Percentiles rank a stretch among this genome's conserved stretches.
Conservation (phyloP, 331 rosid species). For the Ulmus americana region DNA sequence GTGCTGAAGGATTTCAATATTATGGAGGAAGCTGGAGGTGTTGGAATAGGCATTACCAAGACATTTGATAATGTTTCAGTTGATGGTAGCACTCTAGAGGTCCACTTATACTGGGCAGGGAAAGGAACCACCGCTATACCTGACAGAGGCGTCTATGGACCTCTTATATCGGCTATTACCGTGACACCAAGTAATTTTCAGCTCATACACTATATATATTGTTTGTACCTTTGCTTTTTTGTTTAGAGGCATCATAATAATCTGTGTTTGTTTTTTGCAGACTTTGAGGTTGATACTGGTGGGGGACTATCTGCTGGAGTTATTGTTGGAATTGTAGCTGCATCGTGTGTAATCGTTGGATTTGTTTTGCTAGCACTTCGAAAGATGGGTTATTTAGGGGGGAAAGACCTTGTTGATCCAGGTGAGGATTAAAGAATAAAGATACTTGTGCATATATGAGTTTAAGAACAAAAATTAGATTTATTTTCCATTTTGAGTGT, state of each 20-base stretch:
- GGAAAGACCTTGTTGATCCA: constrained; percentile 40
- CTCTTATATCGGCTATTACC: constrained; percentile 70
- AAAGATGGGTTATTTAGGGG: constrained; percentile 44
- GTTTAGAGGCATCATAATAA: background rate
- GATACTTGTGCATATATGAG: background rate
- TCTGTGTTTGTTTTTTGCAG: constrained; percentile 30
- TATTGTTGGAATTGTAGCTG: constrained; percentile 62
- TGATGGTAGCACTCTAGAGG: constrained; percentile 49
- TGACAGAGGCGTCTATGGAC: constrained; percentile 58
- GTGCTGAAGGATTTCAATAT: constrained; percentile 55
- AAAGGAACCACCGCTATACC: constrained; percentile 74
- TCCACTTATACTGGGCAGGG: constrained; percentile 72
- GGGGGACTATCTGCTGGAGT: constrained; percentile 45
- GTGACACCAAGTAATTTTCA: constrained; percentile 57
- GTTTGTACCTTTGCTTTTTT: background rate
- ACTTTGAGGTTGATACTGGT: constrained; percentile 39
- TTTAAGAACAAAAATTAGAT: background rate
- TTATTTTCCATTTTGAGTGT: background rate
- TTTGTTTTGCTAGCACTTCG: constrained; percentile 42
- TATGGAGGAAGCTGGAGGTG: constrained; percentile 56
- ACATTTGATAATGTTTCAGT: constrained; percentile 46
- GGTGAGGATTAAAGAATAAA: constrained; percentile 35
- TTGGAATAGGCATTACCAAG: constrained; percentile 27
- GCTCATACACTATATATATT: background rate
- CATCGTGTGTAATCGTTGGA: constrained; percentile 35